phyloP scores from a whole-genome alignment of 331 rosid genomes.

The Quercus lobata region DNA sequence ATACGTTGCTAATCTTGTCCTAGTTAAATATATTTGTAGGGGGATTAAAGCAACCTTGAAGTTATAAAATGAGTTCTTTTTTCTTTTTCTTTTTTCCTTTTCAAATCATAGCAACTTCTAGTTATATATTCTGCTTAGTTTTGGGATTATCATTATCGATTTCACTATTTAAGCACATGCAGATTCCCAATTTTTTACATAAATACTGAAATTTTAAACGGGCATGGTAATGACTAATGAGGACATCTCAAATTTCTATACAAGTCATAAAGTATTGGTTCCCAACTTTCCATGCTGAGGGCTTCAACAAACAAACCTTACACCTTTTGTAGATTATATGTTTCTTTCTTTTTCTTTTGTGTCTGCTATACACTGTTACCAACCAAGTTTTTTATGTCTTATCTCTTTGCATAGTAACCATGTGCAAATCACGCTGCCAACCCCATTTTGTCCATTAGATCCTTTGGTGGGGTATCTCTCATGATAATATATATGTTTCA shows the following conservation, averaged over 20 bases:
- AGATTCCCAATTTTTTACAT: not conserved
- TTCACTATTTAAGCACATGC: not conserved
- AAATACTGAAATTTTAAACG: not conserved
- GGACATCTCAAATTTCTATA: not conserved
- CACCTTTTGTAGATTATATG: not conserved
- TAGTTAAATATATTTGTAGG: not conserved
- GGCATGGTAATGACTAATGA: not conserved
- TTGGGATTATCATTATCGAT: not conserved
- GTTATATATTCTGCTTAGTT: not conserved
- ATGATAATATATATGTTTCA: not conserved
- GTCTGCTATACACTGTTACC: not conserved
- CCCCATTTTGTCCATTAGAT: not conserved
- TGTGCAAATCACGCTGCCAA: not conserved
- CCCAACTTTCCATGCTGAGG: not conserved
- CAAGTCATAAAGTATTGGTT: not conserved
- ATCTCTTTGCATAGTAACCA: not conserved
- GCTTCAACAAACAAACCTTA: not conserved
- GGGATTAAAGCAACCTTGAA: not conserved
- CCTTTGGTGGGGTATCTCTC: not conserved
- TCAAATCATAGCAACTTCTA: not conserved
- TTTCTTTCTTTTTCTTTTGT: not conserved
- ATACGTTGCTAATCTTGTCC: not conserved
- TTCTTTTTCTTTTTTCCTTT: no score
- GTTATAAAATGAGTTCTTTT: not conserved
- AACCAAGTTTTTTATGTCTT: not conserved